phyloP scores from a whole-genome alignment of 345 rosid genomes.

The Brassica cretica region DNA sequence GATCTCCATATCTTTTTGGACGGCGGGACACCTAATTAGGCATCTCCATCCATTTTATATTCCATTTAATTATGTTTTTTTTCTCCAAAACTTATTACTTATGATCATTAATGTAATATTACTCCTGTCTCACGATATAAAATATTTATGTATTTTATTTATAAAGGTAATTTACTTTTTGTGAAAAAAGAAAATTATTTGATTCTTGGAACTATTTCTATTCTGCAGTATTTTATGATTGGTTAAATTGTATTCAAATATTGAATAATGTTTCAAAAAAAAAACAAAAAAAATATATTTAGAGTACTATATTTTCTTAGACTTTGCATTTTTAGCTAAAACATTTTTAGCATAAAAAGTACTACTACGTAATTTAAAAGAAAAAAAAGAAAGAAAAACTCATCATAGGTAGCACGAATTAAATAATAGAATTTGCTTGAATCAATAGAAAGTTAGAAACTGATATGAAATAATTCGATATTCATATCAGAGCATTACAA shows the following conservation, averaged over 20 bases:
- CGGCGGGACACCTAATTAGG: conserved; percentile 32
- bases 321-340: not conserved
- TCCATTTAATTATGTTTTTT: not conserved
- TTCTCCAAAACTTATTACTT: not conserved
- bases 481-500: not conserved
- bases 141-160: not conserved
- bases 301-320: too few relatives aligned
- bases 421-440: not conserved
- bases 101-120: not conserved
- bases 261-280: not conserved
- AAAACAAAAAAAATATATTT: not conserved
- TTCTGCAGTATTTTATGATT: not conserved
- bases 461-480: not conserved
- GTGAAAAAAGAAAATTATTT: not conserved
- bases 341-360: not conserved
- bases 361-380: not conserved
- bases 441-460: not conserved
- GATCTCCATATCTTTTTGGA: conserved; percentile 27
- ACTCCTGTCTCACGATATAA: not conserved
- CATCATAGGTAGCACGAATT: conserved; percentile 12
- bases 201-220: not conserved
- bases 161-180: not conserved
- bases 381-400: not conserved
- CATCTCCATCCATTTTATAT: not conserved
- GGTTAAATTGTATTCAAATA: not conserved